Evolutionary conservation across 75 land plant genomes (phyloP).

Genomic region (Selaginella moellendorffii): DNA sequence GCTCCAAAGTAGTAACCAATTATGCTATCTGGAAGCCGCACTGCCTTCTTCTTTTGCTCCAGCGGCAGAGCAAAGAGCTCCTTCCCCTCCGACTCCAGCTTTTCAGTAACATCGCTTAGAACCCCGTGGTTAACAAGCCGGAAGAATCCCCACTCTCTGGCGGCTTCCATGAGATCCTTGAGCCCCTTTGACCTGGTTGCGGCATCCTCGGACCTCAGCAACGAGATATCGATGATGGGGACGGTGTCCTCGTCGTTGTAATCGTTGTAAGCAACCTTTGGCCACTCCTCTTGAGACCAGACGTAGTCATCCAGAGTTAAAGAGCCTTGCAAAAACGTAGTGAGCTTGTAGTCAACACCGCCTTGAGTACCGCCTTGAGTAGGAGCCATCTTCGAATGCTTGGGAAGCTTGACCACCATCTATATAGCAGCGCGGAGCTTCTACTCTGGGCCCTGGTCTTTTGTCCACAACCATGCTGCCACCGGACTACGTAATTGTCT

Average conservation of each 20-base stretch:
- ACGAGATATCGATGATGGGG: not conserved
- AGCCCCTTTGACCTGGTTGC: not conserved
- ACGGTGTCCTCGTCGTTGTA: not conserved
- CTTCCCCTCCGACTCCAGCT: not conserved
- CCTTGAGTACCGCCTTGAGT: not conserved
- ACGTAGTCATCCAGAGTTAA: not conserved
- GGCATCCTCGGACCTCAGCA: not conserved
- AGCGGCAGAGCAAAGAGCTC: not conserved
- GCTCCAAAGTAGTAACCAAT: not conserved
- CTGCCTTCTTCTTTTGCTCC: not conserved
- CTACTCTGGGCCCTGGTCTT: not conserved
- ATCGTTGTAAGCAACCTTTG: not conserved
- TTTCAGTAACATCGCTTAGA: not conserved
- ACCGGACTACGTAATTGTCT: not conserved
- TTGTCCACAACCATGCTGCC: too few relatives aligned
- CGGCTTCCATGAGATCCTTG: not conserved
- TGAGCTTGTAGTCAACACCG: not conserved
- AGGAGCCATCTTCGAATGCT: not conserved
- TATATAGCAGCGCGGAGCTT: too few relatives aligned
- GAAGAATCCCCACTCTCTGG: not conserved
- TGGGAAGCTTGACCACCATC: too few relatives aligned
- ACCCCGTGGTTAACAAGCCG: not conserved
- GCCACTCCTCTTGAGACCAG: not conserved
- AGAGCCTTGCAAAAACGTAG: not conserved
- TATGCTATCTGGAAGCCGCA: not conserved